Evolutionary conservation across 139 green algal genomes (phyloP).

Genomic region (Closterium sp.): DNA sequence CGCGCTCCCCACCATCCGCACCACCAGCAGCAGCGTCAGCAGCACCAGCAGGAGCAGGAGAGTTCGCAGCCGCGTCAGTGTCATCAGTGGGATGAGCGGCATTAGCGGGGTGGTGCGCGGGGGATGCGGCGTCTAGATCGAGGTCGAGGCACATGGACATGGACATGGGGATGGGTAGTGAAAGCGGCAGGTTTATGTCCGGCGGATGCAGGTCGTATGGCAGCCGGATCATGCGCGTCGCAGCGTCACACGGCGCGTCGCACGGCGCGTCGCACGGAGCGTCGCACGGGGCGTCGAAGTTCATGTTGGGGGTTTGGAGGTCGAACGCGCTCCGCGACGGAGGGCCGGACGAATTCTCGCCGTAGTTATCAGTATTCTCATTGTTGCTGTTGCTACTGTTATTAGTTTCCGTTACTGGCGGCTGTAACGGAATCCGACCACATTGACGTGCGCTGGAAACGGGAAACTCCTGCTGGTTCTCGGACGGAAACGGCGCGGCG

Average conservation of each 20-base stretch:
- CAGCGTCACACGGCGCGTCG: not conserved
- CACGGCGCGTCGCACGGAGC: too few relatives aligned
- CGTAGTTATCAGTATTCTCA: not conserved
- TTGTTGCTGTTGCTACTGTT: not conserved
- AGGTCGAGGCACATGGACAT: conserved; percentile 1
- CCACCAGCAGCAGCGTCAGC: too few relatives aligned
- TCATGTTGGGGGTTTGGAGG: not conserved
- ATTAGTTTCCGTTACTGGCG: not conserved
- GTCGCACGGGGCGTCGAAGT: not conserved
- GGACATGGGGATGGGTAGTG: not conserved
- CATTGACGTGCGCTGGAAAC: not conserved
- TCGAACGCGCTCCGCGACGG: not conserved
- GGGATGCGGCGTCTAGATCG: not conserved
- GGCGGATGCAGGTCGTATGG: not conserved
- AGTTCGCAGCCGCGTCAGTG: not conserved
- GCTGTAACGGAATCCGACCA: not conserved
- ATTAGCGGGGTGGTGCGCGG: not conserved
- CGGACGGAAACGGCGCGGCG: not conserved
- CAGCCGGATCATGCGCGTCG: not conserved
- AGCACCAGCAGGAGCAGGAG: not conserved
- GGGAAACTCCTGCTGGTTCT: not conserved
- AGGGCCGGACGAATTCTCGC: not conserved
- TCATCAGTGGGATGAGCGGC: not conserved
- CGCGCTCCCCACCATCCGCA: too few relatives aligned
- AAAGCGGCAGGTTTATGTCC: conserved; percentile 3